phyloP scores from a whole-genome alignment of 768 basidiomycete genomes.

The Trametes elegans region DNA sequence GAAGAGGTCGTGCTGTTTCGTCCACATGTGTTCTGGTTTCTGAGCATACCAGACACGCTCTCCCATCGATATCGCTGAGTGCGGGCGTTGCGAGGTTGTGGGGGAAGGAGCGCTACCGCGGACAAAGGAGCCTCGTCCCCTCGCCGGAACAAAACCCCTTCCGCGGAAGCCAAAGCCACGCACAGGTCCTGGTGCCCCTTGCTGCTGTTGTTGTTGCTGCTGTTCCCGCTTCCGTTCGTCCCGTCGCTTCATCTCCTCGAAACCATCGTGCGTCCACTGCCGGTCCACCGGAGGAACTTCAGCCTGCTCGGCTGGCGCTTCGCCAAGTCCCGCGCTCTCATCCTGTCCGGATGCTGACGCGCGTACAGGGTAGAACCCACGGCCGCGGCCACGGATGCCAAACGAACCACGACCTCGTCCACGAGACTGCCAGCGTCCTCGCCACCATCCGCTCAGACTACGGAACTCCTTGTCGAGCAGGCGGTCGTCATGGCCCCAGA shows the following conservation, averaged over 20 bases:
- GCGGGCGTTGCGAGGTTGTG: constrained; percentile 25
- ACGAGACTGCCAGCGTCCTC: constrained; percentile 72
- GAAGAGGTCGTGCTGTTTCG: constrained; percentile 76
- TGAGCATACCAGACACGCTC: constrained; percentile 65
- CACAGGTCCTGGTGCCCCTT: constrained; percentile 23
- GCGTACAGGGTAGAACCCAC: constrained; percentile 33
- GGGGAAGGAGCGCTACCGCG: constrained; percentile 27
- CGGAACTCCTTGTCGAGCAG: constrained; percentile 79
- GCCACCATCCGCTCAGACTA: constrained; percentile 86
- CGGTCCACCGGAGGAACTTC: constrained; percentile 60
- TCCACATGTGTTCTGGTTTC: constrained; percentile 83
- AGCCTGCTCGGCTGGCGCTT: constrained; percentile 22
- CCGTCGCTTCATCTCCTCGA: constrained; percentile 78
- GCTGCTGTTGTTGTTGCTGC: constrained; percentile 37
- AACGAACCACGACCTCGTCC: constrained; percentile 56
- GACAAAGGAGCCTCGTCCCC: constrained; percentile 41
- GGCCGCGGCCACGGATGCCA: constrained; percentile 54
- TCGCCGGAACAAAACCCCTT: constrained; percentile 41
- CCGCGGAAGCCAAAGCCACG: constrained; percentile 42
- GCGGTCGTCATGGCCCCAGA: constrained; percentile 95
- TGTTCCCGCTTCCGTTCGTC: constrained; percentile 52
- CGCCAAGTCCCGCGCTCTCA: constrained; percentile 19
- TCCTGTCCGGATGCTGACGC: constrained; percentile 9
- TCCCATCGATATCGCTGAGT: constrained; percentile 25
- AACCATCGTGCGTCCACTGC: constrained; percentile 84